phyloP scores from a whole-genome alignment of 2,329 filamentous ascomycete genomes.

The Penicillium sp. region DNA sequence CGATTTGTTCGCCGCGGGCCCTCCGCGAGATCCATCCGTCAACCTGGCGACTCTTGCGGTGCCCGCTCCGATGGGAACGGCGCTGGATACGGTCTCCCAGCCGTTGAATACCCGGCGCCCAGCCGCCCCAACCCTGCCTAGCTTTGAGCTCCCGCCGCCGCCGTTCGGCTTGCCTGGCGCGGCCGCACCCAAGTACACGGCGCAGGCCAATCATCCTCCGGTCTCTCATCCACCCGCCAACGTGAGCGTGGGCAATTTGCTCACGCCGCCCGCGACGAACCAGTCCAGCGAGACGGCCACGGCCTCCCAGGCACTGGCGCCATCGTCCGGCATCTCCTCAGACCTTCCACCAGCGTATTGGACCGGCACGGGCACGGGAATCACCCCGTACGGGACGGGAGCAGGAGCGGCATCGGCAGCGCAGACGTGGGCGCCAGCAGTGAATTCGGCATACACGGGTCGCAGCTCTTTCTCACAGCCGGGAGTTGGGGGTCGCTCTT shows the following conservation, averaged over 20 bases:
- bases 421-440: constrained; percentile 45
- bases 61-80: constrained; percentile 60
- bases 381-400: constrained; percentile 48
- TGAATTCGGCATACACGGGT: constrained; percentile 42
- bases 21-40: constrained; percentile 46
- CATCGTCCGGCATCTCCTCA: constrained; percentile 45
- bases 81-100: constrained; percentile 57
- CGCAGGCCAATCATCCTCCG: constrained; percentile 31
- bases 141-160: constrained; percentile 66
- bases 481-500: constrained; percentile 53
- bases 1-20: constrained; percentile 40
- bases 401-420: constrained; percentile 33
- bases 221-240: constrained; percentile 46
- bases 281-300: constrained; percentile 48
- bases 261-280: constrained; percentile 61
- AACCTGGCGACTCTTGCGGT: constrained; percentile 63
- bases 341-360: constrained; percentile 56
- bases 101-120: constrained; percentile 70
- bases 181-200: constrained; percentile 51
- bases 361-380: constrained; percentile 60
- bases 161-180: constrained; percentile 42
- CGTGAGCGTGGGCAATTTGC: constrained; percentile 59
- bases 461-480: constrained; percentile 58
- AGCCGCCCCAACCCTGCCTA: constrained; percentile 65
- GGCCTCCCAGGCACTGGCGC: constrained; percentile 52